These are phyloP conservation scores for Takashimella koratensis DNA, from an alignment of 1,284 basidiomycete species.

Conservation along the genomic window DNA sequence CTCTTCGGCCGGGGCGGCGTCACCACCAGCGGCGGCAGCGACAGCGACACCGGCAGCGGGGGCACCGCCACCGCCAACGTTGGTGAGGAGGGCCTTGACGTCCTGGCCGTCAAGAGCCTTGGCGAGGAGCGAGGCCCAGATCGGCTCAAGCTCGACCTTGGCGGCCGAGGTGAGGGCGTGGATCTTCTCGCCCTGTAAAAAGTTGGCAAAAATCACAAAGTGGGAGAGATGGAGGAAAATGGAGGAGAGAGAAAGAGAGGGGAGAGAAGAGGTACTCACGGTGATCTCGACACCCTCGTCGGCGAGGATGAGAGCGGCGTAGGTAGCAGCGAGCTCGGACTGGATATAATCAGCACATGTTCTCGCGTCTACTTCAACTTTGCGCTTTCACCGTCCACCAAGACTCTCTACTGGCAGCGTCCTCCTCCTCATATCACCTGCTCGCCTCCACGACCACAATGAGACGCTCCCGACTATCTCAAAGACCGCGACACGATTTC, in stretches of 20 bases:
- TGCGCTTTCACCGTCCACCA: too few species aligned
- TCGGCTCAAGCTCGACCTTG: constrained; percentile 83
- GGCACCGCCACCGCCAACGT: constrained; percentile 80
- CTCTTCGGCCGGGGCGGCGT: constrained; percentile 60
- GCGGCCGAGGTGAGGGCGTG: constrained; percentile 76
- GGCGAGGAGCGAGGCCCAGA: constrained; percentile 94
- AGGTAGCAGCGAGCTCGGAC: constrained; percentile 74
- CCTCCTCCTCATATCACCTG: too few species aligned
- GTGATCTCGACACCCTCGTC: constrained; percentile 97
- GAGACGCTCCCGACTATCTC: too few species aligned
- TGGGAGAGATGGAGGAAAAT: neutral
- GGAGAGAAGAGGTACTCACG: constrained; percentile 56
- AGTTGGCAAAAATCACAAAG: neutral
- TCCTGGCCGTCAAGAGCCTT: constrained; percentile 98
- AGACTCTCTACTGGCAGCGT: too few species aligned
- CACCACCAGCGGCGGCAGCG: constrained; percentile 53
- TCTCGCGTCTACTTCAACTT: too few species aligned
- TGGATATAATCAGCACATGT: constrained; percentile 9
- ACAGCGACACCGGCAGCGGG: constrained; percentile 63
- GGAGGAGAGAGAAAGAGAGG: neutral
- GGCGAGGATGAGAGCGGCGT: constrained; percentile 81
- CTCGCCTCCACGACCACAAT: too few species aligned
- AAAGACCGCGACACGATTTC: too few species aligned
- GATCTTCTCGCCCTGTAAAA: constrained; percentile 81
- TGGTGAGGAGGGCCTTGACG: constrained; percentile 89